Base-by-base conservation (phyloP, 768 basidiomycete genomes). In the Russula sp. region DNA sequence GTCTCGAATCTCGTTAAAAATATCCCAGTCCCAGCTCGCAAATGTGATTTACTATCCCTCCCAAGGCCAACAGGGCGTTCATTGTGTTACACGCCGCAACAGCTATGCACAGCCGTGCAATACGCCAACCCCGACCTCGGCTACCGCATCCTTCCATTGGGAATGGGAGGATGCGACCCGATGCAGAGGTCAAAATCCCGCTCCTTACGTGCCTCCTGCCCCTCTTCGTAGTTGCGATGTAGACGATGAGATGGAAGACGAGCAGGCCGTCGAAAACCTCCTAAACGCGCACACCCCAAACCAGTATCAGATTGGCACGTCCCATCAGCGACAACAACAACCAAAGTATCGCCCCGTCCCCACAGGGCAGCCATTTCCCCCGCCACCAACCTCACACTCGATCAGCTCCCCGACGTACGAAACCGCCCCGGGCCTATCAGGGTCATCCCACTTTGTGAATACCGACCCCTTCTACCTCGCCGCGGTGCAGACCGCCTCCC, bases 401-500 rank as follows among this genome's bases (percentile, higher is more conserved):
- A 8, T 62, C 11, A 32, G 49, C 3, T 45, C 61, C 31, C 49
- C 55, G 7, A 51, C 27, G n/a, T 63, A 59, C 52, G 62, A 63
- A 45, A 53, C 39, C 39, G 47, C 45, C 1, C 42, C 62, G 31
- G 70, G 60, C 62, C 67, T 11, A 61, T 56, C 55, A 52, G 52
- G 45, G 45, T 47, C 69, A 47, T 69, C 71, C 42, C 66, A 72
- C n/a, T 80, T 80, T 68, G 71, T 78, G 1, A 76, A 78, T 55
- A 77, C 80, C 11, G 80, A 81, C 65, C 80, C 80, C n/a, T 81
- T 81, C 70, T 81, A 78, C 67, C 66, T 79, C 62, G 78, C 80
- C 22, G 75, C 75, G 27, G 68, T 72, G n/a, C 79, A 80, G 64
- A 62, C 75, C 6, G 39, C 61, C 8, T 27, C 54, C 35, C 55